Evolutionary conservation across 2,329 filamentous ascomycete species (phyloP), one percentile per base, ranked within the genome.

Genomic region (Trichoderma guizhouense): DNA sequence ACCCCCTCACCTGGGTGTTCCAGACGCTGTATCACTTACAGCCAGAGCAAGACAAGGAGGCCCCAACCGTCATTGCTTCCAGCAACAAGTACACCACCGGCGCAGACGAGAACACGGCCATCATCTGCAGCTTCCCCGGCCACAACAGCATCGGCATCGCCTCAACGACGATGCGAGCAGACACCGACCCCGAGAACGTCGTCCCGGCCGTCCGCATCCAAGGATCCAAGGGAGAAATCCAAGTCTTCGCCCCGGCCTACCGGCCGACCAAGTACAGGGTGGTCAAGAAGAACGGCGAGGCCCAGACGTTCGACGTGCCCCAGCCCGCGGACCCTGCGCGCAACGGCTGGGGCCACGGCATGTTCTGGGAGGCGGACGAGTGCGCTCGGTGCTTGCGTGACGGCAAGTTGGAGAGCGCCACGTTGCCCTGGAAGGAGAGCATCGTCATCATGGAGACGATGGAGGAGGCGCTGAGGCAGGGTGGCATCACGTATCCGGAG

Each of bases 341-440:
- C 36, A 78, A 82, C 30, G 75, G 78, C 74, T 86, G 83, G 82
- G 93, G 93, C 12, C 91, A 93, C 74, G 94, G 93, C 64, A 96
- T 97, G 93, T 96, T 93, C 83, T 95, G 91, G 91, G 92, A 95
- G 80, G 93, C 93, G 1, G 93, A 95, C 79, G 93, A 94, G 84
- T 91, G 89, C 74, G 93, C 91, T 32, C 86, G 90, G 60, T 93
- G 92, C 75, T 79, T 97, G 71, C 86, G 91, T 57, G 93, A 96
- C 79, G 93, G 93, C 26, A 90, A 89, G 82, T 87, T 91, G 77
- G 91, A 97, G 84, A 94, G 93, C 79, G 86, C 87, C 62, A 87
- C 86, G 14, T 83, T 96, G 81, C 89, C 91, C 24, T 88, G 89
- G 84, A 86, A 89, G 60, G 94, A 97, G 86, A 95, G 92, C 78